These are phyloP conservation scores for Pichia inconspicua DNA, from an alignment of 1,139 yeast species.

Conservation along the genomic window DNA sequence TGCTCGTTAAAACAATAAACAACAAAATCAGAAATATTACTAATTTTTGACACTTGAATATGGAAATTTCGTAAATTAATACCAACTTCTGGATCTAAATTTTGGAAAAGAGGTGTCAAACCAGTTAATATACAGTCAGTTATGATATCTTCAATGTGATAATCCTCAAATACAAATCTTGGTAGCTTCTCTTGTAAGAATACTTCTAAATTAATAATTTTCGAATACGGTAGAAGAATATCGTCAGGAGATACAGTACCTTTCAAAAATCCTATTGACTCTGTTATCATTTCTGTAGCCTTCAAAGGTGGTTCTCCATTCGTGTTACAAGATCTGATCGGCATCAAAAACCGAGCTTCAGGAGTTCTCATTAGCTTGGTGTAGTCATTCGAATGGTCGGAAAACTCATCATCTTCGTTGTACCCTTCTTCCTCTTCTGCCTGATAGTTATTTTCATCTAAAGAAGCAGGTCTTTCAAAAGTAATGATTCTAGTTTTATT, in stretches of 20 bases:
- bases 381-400: conserved; percentile 2
- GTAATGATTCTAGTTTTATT: conserved; percentile 12
- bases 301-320: conserved; percentile 20
- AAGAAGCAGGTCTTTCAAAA: conserved; percentile 11
- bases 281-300: conserved; percentile 32
- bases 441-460: conserved; percentile 10
- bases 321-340: conserved; percentile 39
- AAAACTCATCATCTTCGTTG: conserved; percentile 3
- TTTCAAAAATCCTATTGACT: conserved; percentile 43
- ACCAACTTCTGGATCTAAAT: conserved; percentile 59
- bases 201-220: conserved; percentile 29
- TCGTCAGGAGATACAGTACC: conserved; percentile 60
- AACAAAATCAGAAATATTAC: conserved; percentile 60
- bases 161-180: conserved; percentile 10
- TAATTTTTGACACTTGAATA: conserved; percentile 65
- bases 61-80: conserved; percentile 69
- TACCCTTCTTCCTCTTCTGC: neutral
- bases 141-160: conserved; percentile 27
- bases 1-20: conserved; percentile 47
- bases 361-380: conserved; percentile 11
- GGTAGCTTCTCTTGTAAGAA: conserved; percentile 17
- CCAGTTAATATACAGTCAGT: conserved; percentile 40
- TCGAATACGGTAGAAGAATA: conserved; percentile 41
- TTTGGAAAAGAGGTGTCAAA: conserved; percentile 45
- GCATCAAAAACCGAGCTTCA: conserved; percentile 32